Conservation (phyloP, 2,329 filamentous ascomycete species). For the Penicillium paneum region DNA sequence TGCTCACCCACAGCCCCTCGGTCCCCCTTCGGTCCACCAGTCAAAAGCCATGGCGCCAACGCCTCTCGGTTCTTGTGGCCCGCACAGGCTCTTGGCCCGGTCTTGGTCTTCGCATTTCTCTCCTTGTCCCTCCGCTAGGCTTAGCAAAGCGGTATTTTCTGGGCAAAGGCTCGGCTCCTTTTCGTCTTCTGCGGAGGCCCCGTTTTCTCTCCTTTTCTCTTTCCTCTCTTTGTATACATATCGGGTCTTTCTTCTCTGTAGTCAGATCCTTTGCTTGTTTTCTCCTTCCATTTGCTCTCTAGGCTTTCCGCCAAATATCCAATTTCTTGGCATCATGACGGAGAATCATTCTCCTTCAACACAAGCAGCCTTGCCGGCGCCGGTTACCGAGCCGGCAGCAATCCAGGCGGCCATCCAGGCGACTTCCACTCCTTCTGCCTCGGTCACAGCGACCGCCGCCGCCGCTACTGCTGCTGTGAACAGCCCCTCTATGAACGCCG, state of each 20-base stretch:
- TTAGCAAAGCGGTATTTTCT: conserved; percentile 34
- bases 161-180: conserved; percentile 36
- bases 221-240: conserved; percentile 4
- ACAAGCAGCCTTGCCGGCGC: conserved; percentile 25
- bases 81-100: conserved; percentile 35
- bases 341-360: conserved; percentile 35
- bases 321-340: conserved; percentile 42
- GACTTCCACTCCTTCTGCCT: conserved; percentile 26
- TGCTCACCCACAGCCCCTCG: conserved; percentile 21
- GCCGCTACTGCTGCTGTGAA: conserved; percentile 39
- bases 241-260: not conserved
- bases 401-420: conserved; percentile 24
- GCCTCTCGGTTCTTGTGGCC: conserved; percentile 19
- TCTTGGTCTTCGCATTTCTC: conserved; percentile 30
- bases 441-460: conserved; percentile 37
- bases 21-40: conserved; percentile 12
- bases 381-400: conserved; percentile 26
- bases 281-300: conserved; percentile 15
- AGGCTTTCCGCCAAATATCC: conserved; percentile 30
- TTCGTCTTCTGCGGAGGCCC: conserved; percentile 16
- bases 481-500: conserved; percentile 31
- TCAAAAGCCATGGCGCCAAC: conserved; percentile 11
- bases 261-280: conserved; percentile 5
- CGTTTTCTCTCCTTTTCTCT: conserved; percentile 10
- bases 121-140: conserved; percentile 32